Evolutionary conservation across 1,139 yeast species (phyloP).

Genomic region (Candida sp.): DNA sequence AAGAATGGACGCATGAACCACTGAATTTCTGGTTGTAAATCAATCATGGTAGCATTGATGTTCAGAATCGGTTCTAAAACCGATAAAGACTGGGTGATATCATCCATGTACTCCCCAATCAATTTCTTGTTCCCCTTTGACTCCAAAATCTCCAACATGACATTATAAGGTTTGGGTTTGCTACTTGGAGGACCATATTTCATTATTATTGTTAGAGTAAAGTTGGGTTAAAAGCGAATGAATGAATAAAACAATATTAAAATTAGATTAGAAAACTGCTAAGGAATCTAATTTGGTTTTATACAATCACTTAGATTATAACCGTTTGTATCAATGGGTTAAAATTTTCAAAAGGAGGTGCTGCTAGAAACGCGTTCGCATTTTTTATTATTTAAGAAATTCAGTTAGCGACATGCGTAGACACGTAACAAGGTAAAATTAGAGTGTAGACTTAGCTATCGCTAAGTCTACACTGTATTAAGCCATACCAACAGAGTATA

Average conservation of each 20-base stretch:
- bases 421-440: not conserved
- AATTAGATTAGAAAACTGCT: too few relatives aligned
- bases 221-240: not conserved
- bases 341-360: not conserved
- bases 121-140: slow-evolving; percentile 40
- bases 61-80: slow-evolving; percentile 22
- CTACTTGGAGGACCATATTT: slow-evolving; percentile 46
- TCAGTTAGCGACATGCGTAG: not conserved
- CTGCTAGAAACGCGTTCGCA: not conserved
- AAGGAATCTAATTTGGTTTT: not conserved
- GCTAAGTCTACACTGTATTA: too few relatives aligned
- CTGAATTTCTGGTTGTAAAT: slow-evolving; percentile 85
- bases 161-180: slow-evolving; percentile 35
- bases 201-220: not conserved
- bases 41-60: slow-evolving; percentile 70
- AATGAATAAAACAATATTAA: not conserved
- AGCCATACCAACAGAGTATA: too few relatives aligned
- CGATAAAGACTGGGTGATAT: slow-evolving; percentile 26
- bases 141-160: slow-evolving; percentile 46
- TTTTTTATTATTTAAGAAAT: too few relatives aligned
- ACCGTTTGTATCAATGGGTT: not conserved
- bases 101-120: slow-evolving; percentile 37
- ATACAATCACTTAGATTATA: not conserved
- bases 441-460: too few relatives aligned
- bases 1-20: slow-evolving; percentile 93